Evolutionary conservation across 306 rosid genomes (phyloP), one percentile per base, ranked within the genome.

Genomic region (Mimosa pudica): DNA sequence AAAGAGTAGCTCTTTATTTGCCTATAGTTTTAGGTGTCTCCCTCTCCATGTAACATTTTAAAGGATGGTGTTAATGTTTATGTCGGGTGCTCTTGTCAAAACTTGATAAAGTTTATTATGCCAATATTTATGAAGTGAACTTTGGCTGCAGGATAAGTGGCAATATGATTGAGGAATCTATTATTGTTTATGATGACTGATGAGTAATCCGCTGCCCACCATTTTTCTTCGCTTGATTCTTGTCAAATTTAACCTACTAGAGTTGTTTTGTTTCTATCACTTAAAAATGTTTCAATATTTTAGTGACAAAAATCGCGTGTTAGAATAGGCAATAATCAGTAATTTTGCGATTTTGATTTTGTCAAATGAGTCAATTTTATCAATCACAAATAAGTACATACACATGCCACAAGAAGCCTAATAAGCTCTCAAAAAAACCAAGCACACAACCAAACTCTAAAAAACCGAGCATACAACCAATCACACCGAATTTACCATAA

Each of bases 1-100:
- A 91, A 91, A 81, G 97, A 96, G 75, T 90, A 86, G 78, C 46
- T 42, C 44, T 35, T 52, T 47, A 32, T 65, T 8, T 9, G 45
- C 52, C 79, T 73, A n/a, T 35, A 65, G 14, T 64, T 73, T 69
- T 79, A 71, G 75, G 62, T 75, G 67, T 81, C 75, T 66, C 61
- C 74, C 70, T 78, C 75, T 66, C 61, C 71, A 75, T 65, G 33
- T 49, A 69, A 77, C 81, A 77, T 80, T 77, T 80, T 2, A 30
- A 81, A 74, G 71, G 75, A 74, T 81, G 58, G 35, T 74, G 80
- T 55, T 88, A 74, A 72, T 82, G 33, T 57, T 79, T 82, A 42
- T 84, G 58, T 85, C 18, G 70, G 81, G 72, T 48, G 77, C 58
- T 36, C 42, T 81, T 44, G 67, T 72, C 63, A 75, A 73, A 77